These are phyloP conservation scores for Leucocoprinus leucothites DNA, from an alignment of 768 basidiomycete species.

Conservation along the genomic window DNA sequence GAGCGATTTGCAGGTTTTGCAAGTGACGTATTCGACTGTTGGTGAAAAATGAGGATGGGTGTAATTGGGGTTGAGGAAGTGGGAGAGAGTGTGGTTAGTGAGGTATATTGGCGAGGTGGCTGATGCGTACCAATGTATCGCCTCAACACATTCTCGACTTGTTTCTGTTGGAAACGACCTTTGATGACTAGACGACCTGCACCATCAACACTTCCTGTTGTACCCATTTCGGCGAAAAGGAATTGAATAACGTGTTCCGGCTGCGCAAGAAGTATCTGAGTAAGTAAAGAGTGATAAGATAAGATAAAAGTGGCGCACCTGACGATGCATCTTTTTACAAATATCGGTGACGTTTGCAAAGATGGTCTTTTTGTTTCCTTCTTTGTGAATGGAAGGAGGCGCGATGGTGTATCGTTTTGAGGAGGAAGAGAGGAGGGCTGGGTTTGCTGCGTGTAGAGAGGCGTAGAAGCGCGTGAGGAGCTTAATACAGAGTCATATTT, in stretches of 20 bases:
- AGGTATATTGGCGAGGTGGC: neutral
- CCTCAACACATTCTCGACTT: constrained; percentile 94
- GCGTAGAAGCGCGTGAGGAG: constrained; percentile 91
- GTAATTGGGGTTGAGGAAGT: neutral
- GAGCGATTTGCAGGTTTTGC: constrained; percentile 99
- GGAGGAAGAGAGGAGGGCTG: constrained; percentile 76
- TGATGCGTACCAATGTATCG: constrained; percentile 84
- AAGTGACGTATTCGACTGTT: constrained; percentile 97
- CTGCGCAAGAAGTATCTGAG: constrained; percentile 28
- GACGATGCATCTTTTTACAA: constrained; percentile 96
- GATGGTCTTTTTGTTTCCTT: constrained; percentile 96
- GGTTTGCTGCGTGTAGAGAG: constrained; percentile 91
- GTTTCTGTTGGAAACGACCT: constrained; percentile 97
- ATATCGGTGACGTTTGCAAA: constrained; percentile 98
- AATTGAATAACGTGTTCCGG: constrained; percentile 98
- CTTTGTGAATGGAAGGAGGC: constrained; percentile 89
- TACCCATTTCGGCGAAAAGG: constrained; percentile 97
- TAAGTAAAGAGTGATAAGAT: neutral
- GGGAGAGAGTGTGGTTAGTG: neutral
- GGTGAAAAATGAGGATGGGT: neutral
- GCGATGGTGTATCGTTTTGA: constrained; percentile 96
- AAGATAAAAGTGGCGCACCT: constrained; percentile 27
- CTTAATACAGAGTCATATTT: constrained; percentile 33
- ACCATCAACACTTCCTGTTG: constrained; percentile 93
- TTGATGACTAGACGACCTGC: constrained; percentile 92